Evolutionary conservation across 345 rosid genomes (phyloP), one percentile per base, ranked within the genome.

Genomic region (Leavenworthia alabamica): DNA sequence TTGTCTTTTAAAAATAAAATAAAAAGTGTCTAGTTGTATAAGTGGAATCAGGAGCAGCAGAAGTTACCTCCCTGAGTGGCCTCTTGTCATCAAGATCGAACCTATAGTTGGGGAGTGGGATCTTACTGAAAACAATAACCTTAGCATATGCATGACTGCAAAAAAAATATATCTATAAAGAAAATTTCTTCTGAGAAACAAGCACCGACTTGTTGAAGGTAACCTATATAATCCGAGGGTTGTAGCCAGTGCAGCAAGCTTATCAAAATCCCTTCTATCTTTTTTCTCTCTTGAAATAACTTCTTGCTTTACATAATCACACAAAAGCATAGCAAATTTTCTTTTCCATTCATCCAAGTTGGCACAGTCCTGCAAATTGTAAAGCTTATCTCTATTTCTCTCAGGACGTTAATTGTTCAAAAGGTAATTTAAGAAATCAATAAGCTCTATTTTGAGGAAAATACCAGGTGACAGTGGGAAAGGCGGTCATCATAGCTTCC

Each of bases 61-160:
- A 51, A 43, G 49, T 20, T 80, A 92, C 98, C 98, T 92, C 98
- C 65, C 98, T 82, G 62, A 73, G 89, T 1, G 98, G 96, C 66
- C 85, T 87, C 83, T 79, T 83, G 41, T 86, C 88, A 79, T 92
- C 98, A 73, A 92, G 68, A 73, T 92, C 96, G 77, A 82, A 92
- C 80, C 98, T 80, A 81, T 92, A 92, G 78, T 92, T 92, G 54
- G 98, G 98, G 62, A 92, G 75, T 29, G 95, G 95, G 58, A 75
- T 75, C 81, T 92, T 92, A 76, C 98, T 92, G 64, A 86, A 76
- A 51, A 89, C 98, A 58, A 80, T 89, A 52, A 75, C 87, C 75
- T 84, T 92, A 28, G 81, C 79, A 74, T 92, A 92, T 8, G 77
- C 56, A 75, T 82, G 96, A 76, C 98, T 92, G 85, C 77, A 72